Evolutionary conservation across 192 early-diverging fungal species (phyloP), one percentile per base, ranked within the genome.

Genomic region (Rhizophagus clarus): DNA sequence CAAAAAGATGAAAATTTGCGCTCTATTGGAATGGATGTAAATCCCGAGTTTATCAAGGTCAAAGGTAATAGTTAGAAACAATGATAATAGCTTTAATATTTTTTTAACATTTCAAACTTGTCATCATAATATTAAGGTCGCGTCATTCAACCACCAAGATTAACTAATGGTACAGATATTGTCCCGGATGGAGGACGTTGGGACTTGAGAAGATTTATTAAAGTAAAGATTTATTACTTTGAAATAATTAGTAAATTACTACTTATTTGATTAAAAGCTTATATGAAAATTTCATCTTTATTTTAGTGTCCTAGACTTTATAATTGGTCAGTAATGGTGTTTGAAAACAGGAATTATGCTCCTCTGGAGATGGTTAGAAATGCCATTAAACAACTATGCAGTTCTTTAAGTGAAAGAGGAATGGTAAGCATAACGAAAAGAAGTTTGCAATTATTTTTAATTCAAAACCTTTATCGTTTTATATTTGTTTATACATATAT

Each of bases 301-400:
- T 28, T 74, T 8, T 80, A 91, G 8, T 94, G 94, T 11, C 15
- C 68, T 51, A 37, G 87, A 9, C 89, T 97, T 24, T 83, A 85
- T 26, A 92, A 91, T 51, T 96, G 95, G 95, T 88, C 87, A 7
- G 94, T 98, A 22, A 88, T 97, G 2, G 90, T 93, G 29, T 93
- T 97, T 74, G 94, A 88, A 22, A 82, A 88, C 61, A 87, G 86
- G 24, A 77, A 84, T n/a, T 81, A 89, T 5, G 82, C 91, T 11
- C 87, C 89, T 8, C 72, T 84, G 20, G 56, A 32, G 45, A 85
- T 83, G 20, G 86, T 93, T n/a, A 85, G 94, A 82, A 77, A 84
- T 63, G 96, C 96, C 80, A 80, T 98, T 72, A 90, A 90, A 5
- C 86, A 87, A 29, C 84, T 98, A n/a, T 84, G 90, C 37, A 82